A percentile compares a stretch with the other conserved stretches of the same genome.
phyloP scores from a whole-genome alignment of 805 yeast species.

The Naumovozyma dairenensis region DNA sequence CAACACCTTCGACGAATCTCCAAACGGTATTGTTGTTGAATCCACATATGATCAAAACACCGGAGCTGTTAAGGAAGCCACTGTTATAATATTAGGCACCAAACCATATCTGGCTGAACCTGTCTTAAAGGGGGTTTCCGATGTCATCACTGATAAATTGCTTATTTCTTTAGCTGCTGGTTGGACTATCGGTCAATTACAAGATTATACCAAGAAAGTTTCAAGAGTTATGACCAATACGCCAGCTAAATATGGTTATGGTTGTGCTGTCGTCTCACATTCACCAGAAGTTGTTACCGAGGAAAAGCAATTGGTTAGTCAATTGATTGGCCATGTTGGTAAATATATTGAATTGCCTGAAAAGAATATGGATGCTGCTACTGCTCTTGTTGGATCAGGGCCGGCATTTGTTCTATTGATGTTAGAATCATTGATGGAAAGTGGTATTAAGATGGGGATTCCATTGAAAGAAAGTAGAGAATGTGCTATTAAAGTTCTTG shows the following conservation, averaged over 20 bases:
- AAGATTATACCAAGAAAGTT: constrained; percentile 41
- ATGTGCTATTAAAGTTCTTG: constrained; percentile 88
- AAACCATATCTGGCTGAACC: constrained; percentile 74
- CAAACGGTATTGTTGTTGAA: constrained; percentile 40
- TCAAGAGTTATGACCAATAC: constrained; percentile 98
- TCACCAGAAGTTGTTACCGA: constrained; percentile 40
- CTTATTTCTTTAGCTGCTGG: constrained; percentile 87
- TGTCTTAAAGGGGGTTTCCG: constrained; percentile 44
- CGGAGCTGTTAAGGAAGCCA: constrained; percentile 51
- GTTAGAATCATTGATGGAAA: constrained; percentile 87
- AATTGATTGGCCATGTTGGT: constrained; percentile 56
- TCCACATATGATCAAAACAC: constrained; percentile 44
- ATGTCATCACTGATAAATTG: constrained; percentile 42
- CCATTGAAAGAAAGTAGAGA: constrained; percentile 74
- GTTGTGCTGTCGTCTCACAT: constrained; percentile 87
- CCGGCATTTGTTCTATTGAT: constrained; percentile 88
- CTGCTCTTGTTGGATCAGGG: constrained; percentile 91
- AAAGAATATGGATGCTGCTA: constrained; percentile 92
- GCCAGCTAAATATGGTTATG: constrained; percentile 86
- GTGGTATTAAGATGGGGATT: constrained; percentile 90
- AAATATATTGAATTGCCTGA: constrained; percentile 60
- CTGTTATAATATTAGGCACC: constrained; percentile 71
- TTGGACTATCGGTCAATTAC: constrained; percentile 67
- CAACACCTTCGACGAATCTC: constrained; percentile 34
- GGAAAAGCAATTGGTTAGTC: constrained; percentile 28